Conservation (phyloP, 306 rosid species). For the Senna tora region DNA sequence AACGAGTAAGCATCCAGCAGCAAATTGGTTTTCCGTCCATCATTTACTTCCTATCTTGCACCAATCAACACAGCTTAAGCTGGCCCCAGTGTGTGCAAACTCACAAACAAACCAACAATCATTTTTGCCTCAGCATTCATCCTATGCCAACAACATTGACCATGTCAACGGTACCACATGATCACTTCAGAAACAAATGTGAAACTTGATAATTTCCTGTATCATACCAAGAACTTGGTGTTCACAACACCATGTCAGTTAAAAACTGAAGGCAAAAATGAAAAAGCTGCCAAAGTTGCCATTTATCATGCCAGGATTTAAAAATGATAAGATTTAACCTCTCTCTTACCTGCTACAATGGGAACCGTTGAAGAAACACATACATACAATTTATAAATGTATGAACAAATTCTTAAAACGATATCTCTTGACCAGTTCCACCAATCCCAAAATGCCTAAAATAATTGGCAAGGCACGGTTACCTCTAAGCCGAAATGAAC, state of each 20-base stretch:
- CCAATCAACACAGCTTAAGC: constrained; percentile 35
- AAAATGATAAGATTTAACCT: not conserved
- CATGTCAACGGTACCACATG: constrained; percentile 44
- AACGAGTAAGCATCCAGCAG: constrained; percentile 23
- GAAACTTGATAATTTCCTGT: constrained; percentile 50
- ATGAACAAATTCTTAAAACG: constrained; percentile 31
- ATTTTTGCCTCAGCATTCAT: constrained; percentile 48
- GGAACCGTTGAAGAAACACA: constrained; percentile 47
- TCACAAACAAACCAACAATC: constrained; percentile 40
- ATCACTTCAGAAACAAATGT: constrained; percentile 48
- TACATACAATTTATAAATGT: constrained; percentile 27
- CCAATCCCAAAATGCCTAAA: constrained; percentile 58
- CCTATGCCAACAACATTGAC: constrained; percentile 42
- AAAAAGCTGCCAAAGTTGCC: constrained; percentile 30
- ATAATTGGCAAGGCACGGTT: constrained; percentile 49
- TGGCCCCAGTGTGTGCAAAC: constrained; percentile 28
- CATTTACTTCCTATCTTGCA: constrained; percentile 40
- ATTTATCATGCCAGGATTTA: constrained; percentile 42
- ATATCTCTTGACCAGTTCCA: constrained; percentile 13
- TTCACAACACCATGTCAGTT: constrained; percentile 48
- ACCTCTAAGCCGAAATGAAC: constrained; percentile 52
- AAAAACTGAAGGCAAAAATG: constrained; percentile 32
- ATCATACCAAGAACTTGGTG: constrained; percentile 48
- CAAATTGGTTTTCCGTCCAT: constrained; percentile 13
- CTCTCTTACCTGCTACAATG: constrained; percentile 64